Base-by-base conservation (phyloP, 2,329 filamentous ascomycete species). In the Aspergillus clavatus region DNA sequence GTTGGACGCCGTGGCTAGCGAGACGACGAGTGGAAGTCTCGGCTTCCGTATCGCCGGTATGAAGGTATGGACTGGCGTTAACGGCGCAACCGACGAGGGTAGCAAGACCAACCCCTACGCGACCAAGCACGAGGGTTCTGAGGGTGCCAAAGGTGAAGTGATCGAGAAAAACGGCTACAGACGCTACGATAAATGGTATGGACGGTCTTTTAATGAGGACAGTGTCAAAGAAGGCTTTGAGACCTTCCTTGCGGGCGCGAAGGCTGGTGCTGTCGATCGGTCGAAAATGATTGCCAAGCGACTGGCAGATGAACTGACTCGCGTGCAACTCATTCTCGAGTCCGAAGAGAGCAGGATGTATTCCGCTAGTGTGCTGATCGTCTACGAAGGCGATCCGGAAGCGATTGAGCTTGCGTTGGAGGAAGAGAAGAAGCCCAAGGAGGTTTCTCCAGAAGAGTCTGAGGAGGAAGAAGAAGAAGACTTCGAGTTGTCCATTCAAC, bases 21-120 rank as follows among this genome's bases (percentile, higher is more conserved):
- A 77, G 52, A 83, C 81, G 2, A 85, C 82, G 1, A 81, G 75
- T 52, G 72, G 74, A 4, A 75, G 70, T 38, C 68, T 86, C 7
- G 81, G 81, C 11, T 83, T 83, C 57, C 74, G 82, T 18, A 79
- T 86, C 50, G 80, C 80, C 1, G 81, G 81, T 2, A 84, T 84
- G 81, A 77, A 81, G 47, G 74, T 81, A 4, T 83, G 75, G 73
- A 63, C 61, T 36, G 69, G 69, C 1, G 57, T 63, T 28, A 56
- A 65, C 27, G 58, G 61, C 5, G 59, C 63, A 18, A 55, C 50
- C 10, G 60, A 62, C 24, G 58, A 63, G 42, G 60, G 63, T 24
- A 47, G 51, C 26, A 61, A 60, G n/a, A 68, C 67, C 19, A 43
- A 63, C 39, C 61, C 62, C 1, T 65, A 64, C 29, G 60, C 56